phyloP scores from a whole-genome alignment of 2,329 filamentous ascomycete species.

The Dothideomycetes sp. region DNA sequence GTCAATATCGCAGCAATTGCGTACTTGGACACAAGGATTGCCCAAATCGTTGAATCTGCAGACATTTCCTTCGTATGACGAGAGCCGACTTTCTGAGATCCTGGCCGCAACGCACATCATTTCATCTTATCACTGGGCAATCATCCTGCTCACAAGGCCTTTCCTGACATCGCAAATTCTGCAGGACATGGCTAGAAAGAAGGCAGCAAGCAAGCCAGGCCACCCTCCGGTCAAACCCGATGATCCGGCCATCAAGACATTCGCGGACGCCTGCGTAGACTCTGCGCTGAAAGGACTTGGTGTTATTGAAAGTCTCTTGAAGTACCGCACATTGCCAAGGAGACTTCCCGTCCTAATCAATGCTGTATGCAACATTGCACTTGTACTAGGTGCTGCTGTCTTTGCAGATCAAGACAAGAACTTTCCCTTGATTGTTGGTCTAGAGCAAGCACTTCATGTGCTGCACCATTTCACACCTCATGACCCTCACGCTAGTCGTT shows the following conservation, averaged over 20 bases:
- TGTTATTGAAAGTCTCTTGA: constrained; percentile 2
- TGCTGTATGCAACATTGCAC: constrained; percentile 11
- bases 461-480: constrained; percentile 17
- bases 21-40: constrained; percentile 28
- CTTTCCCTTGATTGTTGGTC: constrained; percentile 13
- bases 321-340: constrained; percentile 4
- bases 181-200: constrained; percentile 7
- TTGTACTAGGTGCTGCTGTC: constrained; percentile 17
- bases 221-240: constrained; percentile 4
- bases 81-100: constrained; percentile 15
- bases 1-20: constrained; percentile 29
- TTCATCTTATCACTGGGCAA: constrained; percentile 42
- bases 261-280: constrained; percentile 8
- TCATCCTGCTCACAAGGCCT: constrained; percentile 42
- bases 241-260: constrained; percentile 7
- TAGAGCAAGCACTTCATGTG: constrained; percentile 12
- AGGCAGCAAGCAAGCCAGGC: constrained; percentile 10
- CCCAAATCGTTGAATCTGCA: constrained; percentile 15
- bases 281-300: constrained; percentile 5
- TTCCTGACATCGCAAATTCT: constrained; percentile 37
- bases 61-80: not conserved
- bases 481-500: constrained; percentile 20
- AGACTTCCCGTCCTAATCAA: constrained; percentile 7
- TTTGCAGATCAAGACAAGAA: constrained; percentile 15
- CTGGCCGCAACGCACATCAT: constrained; percentile 39